phyloP scores from a whole-genome alignment of 208 protist genomes.

The Wallacemonas collosoma region DNA sequence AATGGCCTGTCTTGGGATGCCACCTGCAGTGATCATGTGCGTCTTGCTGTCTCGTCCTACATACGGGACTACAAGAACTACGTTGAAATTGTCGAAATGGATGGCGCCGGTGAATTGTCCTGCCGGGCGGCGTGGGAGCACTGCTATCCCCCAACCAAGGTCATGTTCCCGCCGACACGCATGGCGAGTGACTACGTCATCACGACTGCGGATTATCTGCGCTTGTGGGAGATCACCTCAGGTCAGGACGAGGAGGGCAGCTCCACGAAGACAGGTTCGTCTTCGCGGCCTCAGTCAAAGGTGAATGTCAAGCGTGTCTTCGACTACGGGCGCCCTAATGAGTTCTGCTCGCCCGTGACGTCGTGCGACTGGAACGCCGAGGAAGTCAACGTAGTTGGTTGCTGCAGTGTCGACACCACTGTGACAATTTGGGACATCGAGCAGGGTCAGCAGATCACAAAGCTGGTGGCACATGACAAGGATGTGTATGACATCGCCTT shows the following conservation, averaged over 20 bases:
- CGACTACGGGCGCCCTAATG: constrained; percentile 85
- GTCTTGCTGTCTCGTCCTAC: constrained; percentile 96
- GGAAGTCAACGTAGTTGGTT: constrained; percentile 96
- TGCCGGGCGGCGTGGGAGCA: constrained; percentile 94
- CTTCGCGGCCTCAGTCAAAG: constrained; percentile 32
- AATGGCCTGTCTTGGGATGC: constrained; percentile 94
- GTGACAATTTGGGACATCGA: constrained; percentile 99
- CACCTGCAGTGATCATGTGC: constrained; percentile 69
- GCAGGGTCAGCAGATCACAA: constrained; percentile 84
- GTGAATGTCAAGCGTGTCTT: constrained; percentile 92
- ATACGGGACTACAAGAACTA: constrained; percentile 97
- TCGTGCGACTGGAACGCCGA: constrained; percentile 99
- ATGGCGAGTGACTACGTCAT: constrained; percentile 93
- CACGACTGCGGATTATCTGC: constrained; percentile 98
- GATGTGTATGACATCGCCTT: constrained; percentile 99
- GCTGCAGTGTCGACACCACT: constrained; percentile 98
- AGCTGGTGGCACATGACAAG: constrained; percentile 99
- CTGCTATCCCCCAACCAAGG: constrained; percentile 97
- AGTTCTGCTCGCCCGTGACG: constrained; percentile 99
- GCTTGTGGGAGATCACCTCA: constrained; percentile 95
- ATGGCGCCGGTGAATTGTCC: constrained; percentile 53
- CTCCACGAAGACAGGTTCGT: not conserved
- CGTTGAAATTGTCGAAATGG: constrained; percentile 89
- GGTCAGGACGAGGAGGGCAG: constrained; percentile 12
- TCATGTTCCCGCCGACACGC: constrained; percentile 94